A percentile compares a stretch with the other conserved stretches of the same genome.
Conservation (phyloP, 345 rosid genomes). For the Brassica cretica region DNA sequence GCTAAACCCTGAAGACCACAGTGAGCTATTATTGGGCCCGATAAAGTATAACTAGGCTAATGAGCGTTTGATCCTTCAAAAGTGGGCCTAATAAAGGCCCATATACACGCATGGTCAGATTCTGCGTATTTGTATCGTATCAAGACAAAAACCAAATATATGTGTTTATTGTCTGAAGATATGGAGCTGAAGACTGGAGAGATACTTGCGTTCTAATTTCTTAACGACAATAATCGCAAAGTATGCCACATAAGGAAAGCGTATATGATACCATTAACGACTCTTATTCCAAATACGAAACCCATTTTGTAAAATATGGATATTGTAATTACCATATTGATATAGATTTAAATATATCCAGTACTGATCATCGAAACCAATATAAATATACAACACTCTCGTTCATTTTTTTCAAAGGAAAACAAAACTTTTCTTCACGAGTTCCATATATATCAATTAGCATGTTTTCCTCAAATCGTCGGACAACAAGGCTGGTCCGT, state of each 20-base stretch:
- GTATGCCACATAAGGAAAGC: background rate
- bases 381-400: constrained; percentile 21
- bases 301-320: background rate
- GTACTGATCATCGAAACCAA: background rate
- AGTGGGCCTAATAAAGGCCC: background rate
- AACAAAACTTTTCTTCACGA: background rate
- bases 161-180: constrained; percentile 23
- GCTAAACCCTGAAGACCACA: constrained; percentile 32
- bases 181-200: background rate
- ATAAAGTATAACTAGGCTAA: background rate
- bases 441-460: background rate
- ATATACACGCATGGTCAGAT: background rate
- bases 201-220: constrained; percentile 15
- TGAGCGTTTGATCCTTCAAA: background rate
- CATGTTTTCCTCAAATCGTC: constrained; percentile 30
- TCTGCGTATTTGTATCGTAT: background rate
- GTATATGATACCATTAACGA: constrained; percentile 14
- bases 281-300: background rate
- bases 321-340: constrained; percentile 1
- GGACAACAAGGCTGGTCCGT: constrained; percentile 30
- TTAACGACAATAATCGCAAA: background rate
- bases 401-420: background rate
- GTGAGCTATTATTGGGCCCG: constrained; percentile 10
- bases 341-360: background rate
- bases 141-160: background rate